Percentiles rank a stretch among this genome's conserved stretches.
These are phyloP conservation scores for Fusarium sp. DNA, from an alignment of 2,329 filamentous ascomycete genomes.

Conservation along the genomic window DNA sequence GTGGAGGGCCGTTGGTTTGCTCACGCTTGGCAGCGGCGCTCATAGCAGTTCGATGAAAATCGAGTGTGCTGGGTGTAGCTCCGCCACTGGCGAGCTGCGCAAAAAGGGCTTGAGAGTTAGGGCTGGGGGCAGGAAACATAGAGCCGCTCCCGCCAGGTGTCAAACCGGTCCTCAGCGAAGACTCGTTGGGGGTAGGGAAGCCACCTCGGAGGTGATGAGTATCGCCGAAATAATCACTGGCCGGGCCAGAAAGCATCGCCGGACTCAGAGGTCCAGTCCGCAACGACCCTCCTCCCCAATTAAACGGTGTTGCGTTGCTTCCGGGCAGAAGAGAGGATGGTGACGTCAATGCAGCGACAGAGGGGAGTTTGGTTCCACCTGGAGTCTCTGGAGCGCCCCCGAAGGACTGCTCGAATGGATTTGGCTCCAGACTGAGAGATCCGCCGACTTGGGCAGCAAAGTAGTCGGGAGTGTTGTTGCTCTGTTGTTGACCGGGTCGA, in stretches of 20 bases:
- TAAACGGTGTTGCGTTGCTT: constrained; percentile 77
- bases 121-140: constrained; percentile 95
- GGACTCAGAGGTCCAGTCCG: constrained; percentile 94
- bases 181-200: constrained; percentile 97
- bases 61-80: constrained; percentile 88
- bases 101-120: constrained; percentile 86
- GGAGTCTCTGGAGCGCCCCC: constrained; percentile 81
- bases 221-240: constrained; percentile 89
- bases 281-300: constrained; percentile 86
- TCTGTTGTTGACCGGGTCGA: constrained; percentile 67
- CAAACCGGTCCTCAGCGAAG: constrained; percentile 87
- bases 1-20: constrained; percentile 55
- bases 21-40: constrained; percentile 77
- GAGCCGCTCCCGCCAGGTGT: constrained; percentile 95
- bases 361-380: constrained; percentile 84
- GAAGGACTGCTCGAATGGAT: constrained; percentile 98
- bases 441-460: constrained; percentile 70
- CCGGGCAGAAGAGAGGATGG: constrained; percentile 85
- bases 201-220: constrained; percentile 81
- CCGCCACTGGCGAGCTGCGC: constrained; percentile 82
- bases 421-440: constrained; percentile 83
- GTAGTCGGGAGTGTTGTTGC: constrained; percentile 74
- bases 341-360: constrained; percentile 91
- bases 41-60: constrained; percentile 94
- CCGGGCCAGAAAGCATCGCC: constrained; percentile 93